Evolutionary conservation across 1,284 basidiomycete genomes (phyloP), one percentile per base, ranked within the genome.

Genomic region (Heterobasidion occidentale): DNA sequence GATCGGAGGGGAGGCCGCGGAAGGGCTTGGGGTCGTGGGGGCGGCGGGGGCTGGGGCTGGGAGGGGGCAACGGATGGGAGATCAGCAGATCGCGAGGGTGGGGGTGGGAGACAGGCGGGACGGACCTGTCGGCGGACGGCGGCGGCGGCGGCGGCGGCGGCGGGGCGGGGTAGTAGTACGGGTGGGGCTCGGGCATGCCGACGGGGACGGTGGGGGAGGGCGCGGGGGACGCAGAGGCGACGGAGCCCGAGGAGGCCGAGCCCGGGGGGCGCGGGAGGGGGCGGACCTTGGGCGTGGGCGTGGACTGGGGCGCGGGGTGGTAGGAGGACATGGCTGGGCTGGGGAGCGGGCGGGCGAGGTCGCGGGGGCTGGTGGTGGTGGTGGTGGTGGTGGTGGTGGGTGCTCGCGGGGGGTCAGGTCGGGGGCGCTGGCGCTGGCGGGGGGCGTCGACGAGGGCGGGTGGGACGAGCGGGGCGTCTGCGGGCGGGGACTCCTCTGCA

Each of bases 151-250:
- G 19, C 19, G 19, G 19, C 19, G 17, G 42, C 36, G n/a, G 17
- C 36, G 33, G n/a, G 51, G 8, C n/a, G 33, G 11, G 48, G 46
- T 47, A 38, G 58, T 46, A 49, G 56, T 61, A 64, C 2, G 64
- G 56, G 3, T 36, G 58, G 6, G 65, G 56, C 17, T 66, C 64
- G 7, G 65, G 65, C 62, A 65, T 65, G 49, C 51, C 47, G 27
- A 27, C 27, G 14, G 53, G 54, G 36, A 56, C 53, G 11, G 51
- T 38, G 15, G 62, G 55, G 15, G 62, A 54, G 4, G 57, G 53
- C 6, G 59, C 53, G 6, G 38, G 38, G 2, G 38, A 42, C n/a
- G 38, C 38, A 27, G 27, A 27, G 27, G 27, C 27, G 27, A 27
- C 27, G 3, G 27, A 27, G 3, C 27, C 27, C 7, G 61, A 53